Conservation (phyloP, 208 protist genomes). For the Phytomonas serpens region DNA sequence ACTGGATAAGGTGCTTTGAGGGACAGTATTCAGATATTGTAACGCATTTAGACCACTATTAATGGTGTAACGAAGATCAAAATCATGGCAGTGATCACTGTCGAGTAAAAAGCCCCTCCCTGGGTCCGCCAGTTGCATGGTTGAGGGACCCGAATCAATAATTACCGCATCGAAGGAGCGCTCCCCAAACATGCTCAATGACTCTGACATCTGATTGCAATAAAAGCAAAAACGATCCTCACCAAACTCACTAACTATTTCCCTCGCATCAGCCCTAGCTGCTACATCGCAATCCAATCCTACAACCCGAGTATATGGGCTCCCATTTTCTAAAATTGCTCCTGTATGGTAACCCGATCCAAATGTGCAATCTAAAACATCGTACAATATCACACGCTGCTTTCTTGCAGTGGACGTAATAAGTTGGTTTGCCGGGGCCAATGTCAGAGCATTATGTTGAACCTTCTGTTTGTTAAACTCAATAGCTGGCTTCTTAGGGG, state of each 20-base stretch:
- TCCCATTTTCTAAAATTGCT: conserved; percentile 69
- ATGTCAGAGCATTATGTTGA: not conserved
- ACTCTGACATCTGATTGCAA: conserved; percentile 64
- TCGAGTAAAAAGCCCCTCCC: conserved; percentile 67
- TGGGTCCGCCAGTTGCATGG: conserved; percentile 70
- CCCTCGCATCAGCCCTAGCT: conserved; percentile 23
- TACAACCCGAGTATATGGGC: conserved; percentile 78
- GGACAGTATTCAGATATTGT: conserved; percentile 73
- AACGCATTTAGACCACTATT: conserved; percentile 38
- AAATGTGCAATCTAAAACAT: conserved; percentile 86
- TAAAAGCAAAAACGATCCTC: conserved; percentile 68
- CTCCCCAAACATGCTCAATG: conserved; percentile 77
- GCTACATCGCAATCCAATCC: conserved; percentile 75
- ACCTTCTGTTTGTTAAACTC: not conserved
- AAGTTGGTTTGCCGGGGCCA: not conserved
- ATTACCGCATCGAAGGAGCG: conserved; percentile 77
- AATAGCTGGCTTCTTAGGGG: not conserved
- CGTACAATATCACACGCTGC: conserved; percentile 58
- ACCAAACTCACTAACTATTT: conserved; percentile 62
- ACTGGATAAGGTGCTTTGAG: conserved; percentile 46
- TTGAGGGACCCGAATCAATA: conserved; percentile 76
- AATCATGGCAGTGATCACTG: conserved; percentile 49
- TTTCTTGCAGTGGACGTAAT: not conserved
- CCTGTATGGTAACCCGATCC: conserved; percentile 76
- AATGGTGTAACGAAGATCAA: conserved; percentile 80